Percentiles rank a stretch among this genome's conserved stretches.
phyloP scores from a whole-genome alignment of 2,329 filamentous ascomycete species.

The Colletotrichum sp. region DNA sequence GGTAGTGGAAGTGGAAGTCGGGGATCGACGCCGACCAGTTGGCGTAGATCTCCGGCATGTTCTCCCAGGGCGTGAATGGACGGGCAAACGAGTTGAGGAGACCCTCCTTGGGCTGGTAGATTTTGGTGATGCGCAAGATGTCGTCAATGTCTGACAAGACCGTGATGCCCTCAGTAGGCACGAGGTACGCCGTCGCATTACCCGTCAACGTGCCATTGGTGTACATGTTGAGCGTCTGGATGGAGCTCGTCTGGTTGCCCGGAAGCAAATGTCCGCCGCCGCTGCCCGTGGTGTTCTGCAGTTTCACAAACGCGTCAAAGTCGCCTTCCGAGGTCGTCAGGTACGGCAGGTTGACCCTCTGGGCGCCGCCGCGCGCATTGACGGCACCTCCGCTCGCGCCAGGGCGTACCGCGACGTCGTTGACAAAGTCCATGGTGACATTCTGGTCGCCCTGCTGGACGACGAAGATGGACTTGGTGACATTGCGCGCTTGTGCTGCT shows the following conservation, averaged over 20 bases:
- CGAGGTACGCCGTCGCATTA: slow-evolving; percentile 79
- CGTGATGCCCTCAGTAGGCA: slow-evolving; percentile 73
- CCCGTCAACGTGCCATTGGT: slow-evolving; percentile 68
- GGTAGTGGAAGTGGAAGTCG: slow-evolving; percentile 80
- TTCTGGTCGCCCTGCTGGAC: slow-evolving; percentile 71
- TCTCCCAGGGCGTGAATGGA: slow-evolving; percentile 74
- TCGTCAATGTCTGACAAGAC: slow-evolving; percentile 82
- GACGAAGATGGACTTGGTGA: slow-evolving; percentile 77
- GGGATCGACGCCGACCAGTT: slow-evolving; percentile 74
- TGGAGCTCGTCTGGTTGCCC: slow-evolving; percentile 67
- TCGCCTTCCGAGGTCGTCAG: slow-evolving; percentile 72
- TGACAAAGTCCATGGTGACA: slow-evolving; percentile 65
- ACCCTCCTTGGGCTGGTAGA: slow-evolving; percentile 77
- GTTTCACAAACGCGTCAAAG: slow-evolving; percentile 73
- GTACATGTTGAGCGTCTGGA: slow-evolving; percentile 74
- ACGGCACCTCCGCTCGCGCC: slow-evolving; percentile 59
- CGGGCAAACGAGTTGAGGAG: slow-evolving; percentile 79
- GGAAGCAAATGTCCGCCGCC: slow-evolving; percentile 55
- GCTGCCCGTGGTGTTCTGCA: slow-evolving; percentile 61
- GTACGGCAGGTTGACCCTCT: slow-evolving; percentile 69
- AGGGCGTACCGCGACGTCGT: slow-evolving; percentile 51
- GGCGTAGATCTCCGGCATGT: slow-evolving; percentile 81
- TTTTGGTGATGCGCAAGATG: slow-evolving; percentile 81
- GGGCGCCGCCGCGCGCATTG: slow-evolving; percentile 61
- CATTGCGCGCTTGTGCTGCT: slow-evolving; percentile 72